A percentile compares a stretch with the other conserved stretches of the same genome.
Evolutionary conservation across 192 early-diverging fungal genomes (phyloP).

Genomic region (Haplosporangium gracile): DNA sequence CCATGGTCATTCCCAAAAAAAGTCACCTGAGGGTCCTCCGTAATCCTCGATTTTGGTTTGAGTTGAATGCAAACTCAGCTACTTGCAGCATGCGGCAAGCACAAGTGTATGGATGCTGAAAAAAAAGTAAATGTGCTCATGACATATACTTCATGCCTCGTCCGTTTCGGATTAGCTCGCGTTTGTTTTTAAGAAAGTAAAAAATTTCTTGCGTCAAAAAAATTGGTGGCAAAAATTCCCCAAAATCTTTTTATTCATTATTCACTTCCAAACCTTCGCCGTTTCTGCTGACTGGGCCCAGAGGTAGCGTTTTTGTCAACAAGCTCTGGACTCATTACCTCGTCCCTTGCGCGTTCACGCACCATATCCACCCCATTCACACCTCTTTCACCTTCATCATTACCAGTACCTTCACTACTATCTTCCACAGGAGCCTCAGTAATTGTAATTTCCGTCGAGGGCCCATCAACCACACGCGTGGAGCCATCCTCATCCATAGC

Average conservation of each 20-base stretch:
- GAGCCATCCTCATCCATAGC: not conserved
- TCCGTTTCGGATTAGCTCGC: too few relatives aligned
- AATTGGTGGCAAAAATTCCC: too few relatives aligned
- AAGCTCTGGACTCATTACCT: not conserved
- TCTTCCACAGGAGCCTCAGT: not conserved
- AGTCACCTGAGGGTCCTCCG: too few relatives aligned
- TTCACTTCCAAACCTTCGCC: slow-evolving; percentile 1
- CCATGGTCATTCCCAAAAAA: too few relatives aligned
- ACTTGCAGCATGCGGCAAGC: too few relatives aligned
- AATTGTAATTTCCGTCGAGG: not conserved
- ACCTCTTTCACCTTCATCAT: not conserved
- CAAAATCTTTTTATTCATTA: not conserved
- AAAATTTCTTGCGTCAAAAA: too few relatives aligned
- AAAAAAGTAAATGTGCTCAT: too few relatives aligned
- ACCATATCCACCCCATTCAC: slow-evolving; percentile 10
- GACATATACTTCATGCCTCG: too few relatives aligned
- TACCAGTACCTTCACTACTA: not conserved
- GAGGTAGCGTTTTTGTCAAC: not conserved
- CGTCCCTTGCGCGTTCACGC: not conserved
- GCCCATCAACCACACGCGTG: not conserved
- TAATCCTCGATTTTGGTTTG: too few relatives aligned
- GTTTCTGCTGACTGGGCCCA: not conserved
- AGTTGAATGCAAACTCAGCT: too few relatives aligned
- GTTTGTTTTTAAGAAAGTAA: too few relatives aligned
- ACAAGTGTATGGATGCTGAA: too few relatives aligned